Evolutionary conservation across 495 filamentous ascomycete genomes (phyloP).

Genomic region (Clavariopsis aquatica): DNA sequence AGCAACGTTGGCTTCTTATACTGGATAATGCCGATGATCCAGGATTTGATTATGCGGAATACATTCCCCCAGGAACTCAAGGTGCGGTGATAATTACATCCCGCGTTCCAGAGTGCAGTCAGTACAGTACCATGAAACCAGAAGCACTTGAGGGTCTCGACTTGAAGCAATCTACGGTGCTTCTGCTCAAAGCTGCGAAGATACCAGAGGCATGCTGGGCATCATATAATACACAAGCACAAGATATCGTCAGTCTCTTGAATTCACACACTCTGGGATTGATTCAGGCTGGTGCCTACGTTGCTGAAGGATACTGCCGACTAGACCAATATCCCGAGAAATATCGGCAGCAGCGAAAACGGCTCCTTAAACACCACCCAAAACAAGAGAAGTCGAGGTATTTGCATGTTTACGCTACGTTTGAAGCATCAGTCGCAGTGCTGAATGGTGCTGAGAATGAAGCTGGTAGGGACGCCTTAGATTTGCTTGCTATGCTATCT

Average conservation of each 20-base stretch:
- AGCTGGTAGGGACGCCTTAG: constrained; percentile 19
- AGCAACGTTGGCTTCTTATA: constrained; percentile 27
- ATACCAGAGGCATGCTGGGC: background rate
- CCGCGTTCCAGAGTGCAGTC: background rate
- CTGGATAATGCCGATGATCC: constrained; percentile 36
- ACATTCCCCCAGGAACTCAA: constrained; percentile 28
- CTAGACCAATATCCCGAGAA: constrained; percentile 26
- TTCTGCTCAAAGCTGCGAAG: background rate
- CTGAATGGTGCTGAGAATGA: constrained; percentile 4
- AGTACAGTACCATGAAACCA: background rate
- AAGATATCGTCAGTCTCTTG: constrained; percentile 16
- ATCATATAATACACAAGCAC: background rate
- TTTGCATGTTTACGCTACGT: constrained; percentile 30
- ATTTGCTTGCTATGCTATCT: constrained; percentile 8
- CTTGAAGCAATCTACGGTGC: background rate
- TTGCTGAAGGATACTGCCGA: constrained; percentile 22
- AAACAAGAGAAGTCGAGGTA: constrained; percentile 33
- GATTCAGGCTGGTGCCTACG: constrained; percentile 37
- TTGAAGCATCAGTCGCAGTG: constrained; percentile 29
- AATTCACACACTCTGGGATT: constrained; percentile 33
- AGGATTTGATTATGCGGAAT: constrained; percentile 23
- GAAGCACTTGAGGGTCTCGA: background rate
- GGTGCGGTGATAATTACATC: constrained; percentile 31
- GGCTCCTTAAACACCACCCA: constrained; percentile 23
- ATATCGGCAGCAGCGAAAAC: constrained; percentile 22